A percentile compares a stretch with the other conserved stretches of the same genome.
Evolutionary conservation across 345 rosid species (phyloP).

Genomic region (Populus euphratica): DNA sequence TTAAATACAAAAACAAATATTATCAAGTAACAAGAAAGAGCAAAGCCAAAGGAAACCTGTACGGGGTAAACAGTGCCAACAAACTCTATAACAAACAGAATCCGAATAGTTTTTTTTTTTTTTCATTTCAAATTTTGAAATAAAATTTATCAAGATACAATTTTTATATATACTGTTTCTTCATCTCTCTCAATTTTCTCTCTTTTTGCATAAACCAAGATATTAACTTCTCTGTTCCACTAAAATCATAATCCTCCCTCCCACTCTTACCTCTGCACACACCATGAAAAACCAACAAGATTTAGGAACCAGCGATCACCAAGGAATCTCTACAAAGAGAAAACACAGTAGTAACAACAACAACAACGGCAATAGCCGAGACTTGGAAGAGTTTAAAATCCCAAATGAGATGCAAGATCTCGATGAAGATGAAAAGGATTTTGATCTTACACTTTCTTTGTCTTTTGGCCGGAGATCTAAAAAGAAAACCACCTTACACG

Average conservation of each 20-base stretch:
- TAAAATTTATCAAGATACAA: background rate
- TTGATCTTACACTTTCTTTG: constrained; percentile 20
- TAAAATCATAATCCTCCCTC: background rate
- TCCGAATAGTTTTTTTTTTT: background rate
- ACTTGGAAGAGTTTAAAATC: background rate
- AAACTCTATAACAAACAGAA: background rate
- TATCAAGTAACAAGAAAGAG: background rate
- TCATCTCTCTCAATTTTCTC: background rate
- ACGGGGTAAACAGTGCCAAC: background rate
- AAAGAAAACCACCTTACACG: background rate
- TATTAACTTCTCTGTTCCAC: background rate
- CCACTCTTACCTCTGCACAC: background rate
- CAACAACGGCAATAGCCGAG: background rate
- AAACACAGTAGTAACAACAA: background rate
- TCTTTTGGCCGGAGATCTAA: background rate
- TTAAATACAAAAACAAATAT: too few relatives aligned
- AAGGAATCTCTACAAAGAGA: constrained; percentile 5
- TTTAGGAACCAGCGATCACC: background rate
- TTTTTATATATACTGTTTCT: constrained; percentile 3
- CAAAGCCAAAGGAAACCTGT: background rate
- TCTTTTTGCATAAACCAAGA: background rate
- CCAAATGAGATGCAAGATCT: background rate
- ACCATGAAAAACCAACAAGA: background rate
- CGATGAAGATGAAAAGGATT: background rate
- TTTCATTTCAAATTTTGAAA: constrained; percentile 3